phyloP scores from a whole-genome alignment of 2,329 filamentous ascomycete species.

The Fusarium algeriense region DNA sequence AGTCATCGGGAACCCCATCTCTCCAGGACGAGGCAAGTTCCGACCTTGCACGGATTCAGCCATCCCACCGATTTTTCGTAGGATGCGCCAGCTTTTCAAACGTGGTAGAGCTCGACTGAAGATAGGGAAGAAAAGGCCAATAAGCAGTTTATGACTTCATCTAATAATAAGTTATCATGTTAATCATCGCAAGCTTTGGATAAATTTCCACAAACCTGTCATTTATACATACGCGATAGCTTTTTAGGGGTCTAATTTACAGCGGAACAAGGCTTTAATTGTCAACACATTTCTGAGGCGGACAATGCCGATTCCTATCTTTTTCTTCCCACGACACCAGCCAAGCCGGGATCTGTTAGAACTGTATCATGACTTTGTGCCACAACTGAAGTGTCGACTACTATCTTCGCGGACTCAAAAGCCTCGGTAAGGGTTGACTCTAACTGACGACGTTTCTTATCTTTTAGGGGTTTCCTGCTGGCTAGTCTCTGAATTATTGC shows the following conservation, averaged over 20 bases:
- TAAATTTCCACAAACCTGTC: neutral
- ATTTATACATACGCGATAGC: neutral
- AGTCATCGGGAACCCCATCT: constrained; percentile 26
- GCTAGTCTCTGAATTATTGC: constrained; percentile 2
- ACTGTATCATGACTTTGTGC: constrained; percentile 25
- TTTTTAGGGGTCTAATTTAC: neutral
- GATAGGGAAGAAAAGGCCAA: neutral
- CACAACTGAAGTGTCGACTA: constrained; percentile 34
- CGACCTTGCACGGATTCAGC: constrained; percentile 31
- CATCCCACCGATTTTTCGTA: neutral
- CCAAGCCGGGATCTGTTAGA: constrained; percentile 31
- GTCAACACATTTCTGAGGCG: neutral
- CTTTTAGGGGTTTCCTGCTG: neutral
- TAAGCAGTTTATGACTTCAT: neutral
- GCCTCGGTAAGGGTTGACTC: constrained; percentile 12
- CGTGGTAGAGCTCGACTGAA: constrained; percentile 24
- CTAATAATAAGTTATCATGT: neutral
- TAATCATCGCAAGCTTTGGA: neutral
- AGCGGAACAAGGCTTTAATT: neutral
- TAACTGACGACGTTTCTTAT: neutral
- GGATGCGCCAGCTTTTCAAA: constrained; percentile 6
- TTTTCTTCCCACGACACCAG: neutral
- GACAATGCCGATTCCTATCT: neutral
- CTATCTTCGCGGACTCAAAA: constrained; percentile 34
- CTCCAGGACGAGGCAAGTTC: constrained; percentile 18